Evolutionary conservation across 176 grass and related monocot genomes (phyloP), one percentile per base, ranked within the genome.

Genomic region (Eragrostis curvula): DNA sequence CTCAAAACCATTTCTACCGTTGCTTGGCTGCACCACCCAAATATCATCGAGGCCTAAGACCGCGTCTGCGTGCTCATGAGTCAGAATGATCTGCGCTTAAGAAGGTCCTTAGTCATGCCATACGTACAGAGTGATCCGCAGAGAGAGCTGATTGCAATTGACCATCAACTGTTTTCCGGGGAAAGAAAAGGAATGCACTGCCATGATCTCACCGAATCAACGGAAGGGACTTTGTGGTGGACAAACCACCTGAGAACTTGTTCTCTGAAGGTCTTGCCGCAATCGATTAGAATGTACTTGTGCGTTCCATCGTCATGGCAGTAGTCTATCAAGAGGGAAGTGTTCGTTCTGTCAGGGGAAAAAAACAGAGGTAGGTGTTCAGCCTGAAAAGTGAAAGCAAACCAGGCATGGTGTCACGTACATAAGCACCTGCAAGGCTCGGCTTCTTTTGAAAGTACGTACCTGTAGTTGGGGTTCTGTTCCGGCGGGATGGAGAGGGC

Each of bases 31-130:
- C 40, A 91, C 82, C 28, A 82, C 42, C 43, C 86, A 88, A 44
- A 93, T 82, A 39, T 98, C 96, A n/a, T 89, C 88, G 77, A 98
- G 96, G n/a, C 96, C 96, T 73, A 95, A 87, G 52, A 91, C 53
- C 63, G 96, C 96, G 55, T 98, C 96, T 0, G 92, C 92, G 63
- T 98, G 96, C 43, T 98, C 96, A 86, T 95, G 96, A 16, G 96
- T 98, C 52, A 98, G 87, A 86, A 98, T 95, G 71, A 98, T 91
- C 96, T 98, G 90, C 86, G 84, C 16, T 40, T 29, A 5, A 46
- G 29, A 36, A 36, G 32, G 39, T 29, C 63, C 5, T 67, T 49
- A 67, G 27, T 48, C 15, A 39, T 59, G 48, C 21, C 41, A 21
- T 50, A 27, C 18, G 12, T 29, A 32, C 17, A 30, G 30, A 53